Evolutionary conservation across 106 monocot species (phyloP), one percentile per base, ranked within the genome.

Genomic region (Allium fistulosum): DNA sequence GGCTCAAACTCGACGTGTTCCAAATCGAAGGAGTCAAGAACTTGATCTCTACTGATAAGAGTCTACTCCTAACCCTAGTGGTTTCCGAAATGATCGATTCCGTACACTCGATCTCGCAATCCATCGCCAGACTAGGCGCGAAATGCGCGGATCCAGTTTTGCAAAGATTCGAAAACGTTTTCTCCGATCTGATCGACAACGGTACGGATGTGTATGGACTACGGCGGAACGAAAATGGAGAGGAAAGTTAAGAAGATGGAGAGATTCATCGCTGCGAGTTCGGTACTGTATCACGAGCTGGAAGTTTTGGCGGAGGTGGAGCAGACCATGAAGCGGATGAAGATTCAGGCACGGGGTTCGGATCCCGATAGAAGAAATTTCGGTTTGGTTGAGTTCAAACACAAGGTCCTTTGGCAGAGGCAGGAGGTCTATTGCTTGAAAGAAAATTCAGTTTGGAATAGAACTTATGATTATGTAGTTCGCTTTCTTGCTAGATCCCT

Each of bases 261-360:
- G 77, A 59, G 70, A 48, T 53, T 87, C 26, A 76, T 81, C 17
- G 66, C 75, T 7, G 76, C 87, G 17, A 79, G 64, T 26, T 75
- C 73, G 22, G 65, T 64, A n/a, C 79, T 94, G 10, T 74, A 77
- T 67, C 90, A 85, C 67, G 94, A 94, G 75, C 72, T 87, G 49
- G 87, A 94, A 66, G 71, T 83, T 48, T 74, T 94, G 11, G 78
- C 74, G 4, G 87, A 94, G 70, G 73, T 90, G 28, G 94, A 95
- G 79, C 76, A 80, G 48, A 78, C 61, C 46, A 49, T 81, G 72
- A 69, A 71, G 61, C 74, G 86, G 68, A 58, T 72, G 55, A 58
- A 75, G 69, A 61, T 73, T 46, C 71, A 75, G 69, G 69, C 72
- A 22, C 49, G 14, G 26, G 37, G 37, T 37, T 26, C 74, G 7